A percentile compares a stretch with the other conserved stretches of the same genome.
phyloP scores from a whole-genome alignment of 768 basidiomycete genomes.

The Mycena latifolia region DNA sequence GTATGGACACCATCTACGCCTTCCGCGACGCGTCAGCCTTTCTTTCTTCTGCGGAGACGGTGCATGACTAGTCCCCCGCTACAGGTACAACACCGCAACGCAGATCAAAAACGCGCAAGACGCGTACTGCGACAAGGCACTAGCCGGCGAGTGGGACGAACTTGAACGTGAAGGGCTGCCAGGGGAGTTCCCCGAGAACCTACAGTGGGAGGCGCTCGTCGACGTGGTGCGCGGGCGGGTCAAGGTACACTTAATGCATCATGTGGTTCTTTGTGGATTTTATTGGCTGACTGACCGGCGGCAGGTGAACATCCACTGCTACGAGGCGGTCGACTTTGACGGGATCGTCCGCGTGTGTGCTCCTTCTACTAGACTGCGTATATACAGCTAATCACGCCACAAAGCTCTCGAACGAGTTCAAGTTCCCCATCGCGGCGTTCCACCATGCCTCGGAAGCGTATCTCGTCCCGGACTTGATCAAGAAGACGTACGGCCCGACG shows the following conservation, averaged over 20 bases:
- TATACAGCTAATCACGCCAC: background rate
- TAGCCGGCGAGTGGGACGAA: constrained; percentile 59
- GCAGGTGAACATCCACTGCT: constrained; percentile 68
- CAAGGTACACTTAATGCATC: constrained; percentile 58
- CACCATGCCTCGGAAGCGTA: constrained; percentile 89
- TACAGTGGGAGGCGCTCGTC: constrained; percentile 85
- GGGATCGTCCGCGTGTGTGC: constrained; percentile 72
- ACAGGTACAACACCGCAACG: constrained; percentile 73
- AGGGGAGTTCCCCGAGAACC: constrained; percentile 75
- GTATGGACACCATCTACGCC: constrained; percentile 80
- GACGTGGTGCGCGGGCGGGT: constrained; percentile 85
- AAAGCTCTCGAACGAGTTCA: constrained; percentile 86
- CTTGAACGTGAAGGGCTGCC: too few relatives aligned
- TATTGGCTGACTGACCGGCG: background rate
- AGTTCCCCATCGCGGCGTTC: constrained; percentile 81
- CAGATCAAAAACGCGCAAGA: constrained; percentile 78
- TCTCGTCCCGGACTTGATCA: constrained; percentile 83
- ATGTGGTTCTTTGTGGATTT: too few relatives aligned
- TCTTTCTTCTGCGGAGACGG: background rate
- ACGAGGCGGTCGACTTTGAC: constrained; percentile 78
- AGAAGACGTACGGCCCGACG: constrained; percentile 74
- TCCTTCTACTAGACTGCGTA: background rate
- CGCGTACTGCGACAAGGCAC: constrained; percentile 67
- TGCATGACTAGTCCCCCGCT: constrained; percentile 34
- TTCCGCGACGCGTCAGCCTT: constrained; percentile 71